Evolutionary conservation across 129 eudicot species (phyloP).

Genomic region (Daucus carota): DNA sequence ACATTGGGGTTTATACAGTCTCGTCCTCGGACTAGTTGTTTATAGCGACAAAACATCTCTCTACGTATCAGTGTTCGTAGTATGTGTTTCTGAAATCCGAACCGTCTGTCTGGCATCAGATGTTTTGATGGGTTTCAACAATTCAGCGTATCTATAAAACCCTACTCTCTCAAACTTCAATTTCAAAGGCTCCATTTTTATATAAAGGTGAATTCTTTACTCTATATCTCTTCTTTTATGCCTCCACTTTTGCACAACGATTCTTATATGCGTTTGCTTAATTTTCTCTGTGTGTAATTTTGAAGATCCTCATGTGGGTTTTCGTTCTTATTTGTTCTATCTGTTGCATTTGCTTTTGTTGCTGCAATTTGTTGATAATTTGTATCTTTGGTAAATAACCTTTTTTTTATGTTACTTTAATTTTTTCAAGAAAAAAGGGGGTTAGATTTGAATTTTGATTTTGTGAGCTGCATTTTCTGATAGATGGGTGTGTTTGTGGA

Average conservation of each 20-base stretch:
- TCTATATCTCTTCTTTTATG: neutral
- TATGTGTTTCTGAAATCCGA: too few species aligned
- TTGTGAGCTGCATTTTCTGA: neutral
- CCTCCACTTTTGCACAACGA: neutral
- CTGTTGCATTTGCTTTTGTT: neutral
- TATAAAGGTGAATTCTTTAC: neutral
- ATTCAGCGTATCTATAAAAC: too few species aligned
- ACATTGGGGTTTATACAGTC: too few species aligned
- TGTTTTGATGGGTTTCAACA: too few species aligned
- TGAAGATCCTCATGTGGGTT: neutral
- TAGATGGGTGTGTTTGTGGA: neutral
- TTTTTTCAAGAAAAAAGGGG: neutral
- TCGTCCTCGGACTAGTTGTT: too few species aligned
- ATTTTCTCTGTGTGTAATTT: neutral
- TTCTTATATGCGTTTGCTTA: neutral
- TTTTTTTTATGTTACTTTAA: too few species aligned
- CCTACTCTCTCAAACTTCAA: too few species aligned
- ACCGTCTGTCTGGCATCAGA: too few species aligned
- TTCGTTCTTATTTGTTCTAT: neutral
- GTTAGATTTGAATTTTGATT: neutral
- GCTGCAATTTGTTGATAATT: neutral
- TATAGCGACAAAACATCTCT: too few species aligned
- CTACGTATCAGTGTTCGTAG: too few species aligned
- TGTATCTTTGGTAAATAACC: neutral
- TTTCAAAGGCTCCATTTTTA: too few species aligned